phyloP scores from a whole-genome alignment of 1,284 basidiomycete species.

The Exobasidium rhododendri region DNA sequence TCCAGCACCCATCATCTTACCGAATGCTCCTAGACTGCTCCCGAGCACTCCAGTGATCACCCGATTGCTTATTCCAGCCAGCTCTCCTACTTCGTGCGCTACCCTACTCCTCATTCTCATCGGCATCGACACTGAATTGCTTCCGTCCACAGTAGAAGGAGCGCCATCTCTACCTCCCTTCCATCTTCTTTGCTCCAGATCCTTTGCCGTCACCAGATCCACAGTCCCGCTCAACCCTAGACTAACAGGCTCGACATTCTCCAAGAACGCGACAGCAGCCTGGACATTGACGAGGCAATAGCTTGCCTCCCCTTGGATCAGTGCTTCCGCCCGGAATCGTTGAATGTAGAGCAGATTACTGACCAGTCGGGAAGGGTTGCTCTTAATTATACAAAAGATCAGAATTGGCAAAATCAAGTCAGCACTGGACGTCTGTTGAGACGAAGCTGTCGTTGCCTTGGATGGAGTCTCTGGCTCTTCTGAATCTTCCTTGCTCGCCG shows the following conservation, averaged over 20 bases:
- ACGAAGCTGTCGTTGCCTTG: neutral
- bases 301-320: constrained; percentile 69
- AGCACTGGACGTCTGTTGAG: constrained; percentile 35
- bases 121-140: constrained; percentile 50
- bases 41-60: constrained; percentile 74
- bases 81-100: constrained; percentile 75
- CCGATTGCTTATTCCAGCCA: constrained; percentile 69
- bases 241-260: constrained; percentile 79
- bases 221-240: constrained; percentile 67
- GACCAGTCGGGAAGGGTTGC: constrained; percentile 80
- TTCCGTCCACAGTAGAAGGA: neutral
- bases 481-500: neutral
- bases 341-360: constrained; percentile 76
- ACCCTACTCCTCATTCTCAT: constrained; percentile 69
- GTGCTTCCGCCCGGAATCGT: constrained; percentile 70
- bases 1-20: constrained; percentile 26
- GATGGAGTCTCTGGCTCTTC: too few species aligned
- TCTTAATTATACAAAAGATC: constrained; percentile 84
- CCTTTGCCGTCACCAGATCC: constrained; percentile 18
- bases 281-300: constrained; percentile 90
- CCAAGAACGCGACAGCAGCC: constrained; percentile 88
- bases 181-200: neutral
- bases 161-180: neutral
- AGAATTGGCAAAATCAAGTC: constrained; percentile 82
- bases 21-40: constrained; percentile 62